Evolutionary conservation across 1,284 basidiomycete species (phyloP).

Genomic region (Boletus sp.): DNA sequence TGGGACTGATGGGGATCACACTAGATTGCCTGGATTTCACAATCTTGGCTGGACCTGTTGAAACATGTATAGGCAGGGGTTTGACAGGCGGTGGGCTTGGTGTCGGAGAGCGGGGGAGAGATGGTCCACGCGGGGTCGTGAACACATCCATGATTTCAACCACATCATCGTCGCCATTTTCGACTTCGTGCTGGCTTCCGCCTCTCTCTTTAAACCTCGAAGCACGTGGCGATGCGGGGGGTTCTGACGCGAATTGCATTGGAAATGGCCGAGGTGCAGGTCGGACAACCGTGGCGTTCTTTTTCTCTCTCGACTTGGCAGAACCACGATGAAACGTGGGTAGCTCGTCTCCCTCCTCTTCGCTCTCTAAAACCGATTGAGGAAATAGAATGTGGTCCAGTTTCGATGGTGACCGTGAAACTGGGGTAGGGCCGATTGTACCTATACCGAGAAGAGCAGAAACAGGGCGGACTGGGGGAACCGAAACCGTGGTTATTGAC

Average conservation of each 20-base stretch:
- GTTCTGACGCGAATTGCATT: constrained; percentile 15
- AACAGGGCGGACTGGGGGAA: neutral
- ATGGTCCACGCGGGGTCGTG: constrained; percentile 18
- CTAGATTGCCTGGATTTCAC: neutral
- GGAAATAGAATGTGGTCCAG: constrained; percentile 11
- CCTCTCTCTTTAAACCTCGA: neutral
- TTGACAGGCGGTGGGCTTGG: constrained; percentile 17
- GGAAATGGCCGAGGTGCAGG: constrained; percentile 26
- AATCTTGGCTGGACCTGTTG: neutral
- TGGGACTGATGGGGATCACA: constrained; percentile 13
- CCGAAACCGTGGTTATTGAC: neutral
- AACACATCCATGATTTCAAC: constrained; percentile 25
- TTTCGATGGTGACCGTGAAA: constrained; percentile 19
- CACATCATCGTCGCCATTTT: neutral
- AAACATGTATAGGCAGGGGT: neutral
- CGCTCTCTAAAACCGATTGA: constrained; percentile 6
- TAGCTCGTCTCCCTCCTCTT: constrained; percentile 19
- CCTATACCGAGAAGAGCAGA: constrained; percentile 1
- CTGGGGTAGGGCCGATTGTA: neutral
- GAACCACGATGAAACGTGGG: constrained; percentile 21
- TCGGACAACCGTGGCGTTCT: neutral
- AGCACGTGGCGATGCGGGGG: neutral
- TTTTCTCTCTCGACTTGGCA: constrained; percentile 1
- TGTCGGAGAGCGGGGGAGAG: constrained; percentile 24
- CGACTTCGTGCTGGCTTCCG: neutral